Evolutionary conservation across 106 monocot genomes (phyloP).

Genomic region (Vanilla planifolia): DNA sequence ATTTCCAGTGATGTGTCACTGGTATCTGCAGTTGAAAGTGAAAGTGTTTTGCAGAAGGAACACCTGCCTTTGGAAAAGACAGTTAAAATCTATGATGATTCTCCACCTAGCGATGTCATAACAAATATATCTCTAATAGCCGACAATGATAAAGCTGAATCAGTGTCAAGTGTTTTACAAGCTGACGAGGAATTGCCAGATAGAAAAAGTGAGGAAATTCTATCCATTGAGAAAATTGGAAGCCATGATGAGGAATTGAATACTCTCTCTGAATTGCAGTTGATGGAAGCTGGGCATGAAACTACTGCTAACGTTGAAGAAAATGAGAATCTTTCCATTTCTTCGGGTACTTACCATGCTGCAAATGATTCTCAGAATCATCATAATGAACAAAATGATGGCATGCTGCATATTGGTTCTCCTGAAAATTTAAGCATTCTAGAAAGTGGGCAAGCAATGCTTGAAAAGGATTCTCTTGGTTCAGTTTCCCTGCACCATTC

Average conservation of each 20-base stretch:
- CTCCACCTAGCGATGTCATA: not conserved
- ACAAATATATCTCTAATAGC: slow-evolving; percentile 12
- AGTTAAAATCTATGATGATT: slow-evolving; percentile 3
- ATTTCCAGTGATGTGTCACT: slow-evolving; percentile 17
- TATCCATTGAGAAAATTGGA: slow-evolving; percentile 5
- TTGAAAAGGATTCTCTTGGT: slow-evolving; percentile 15
- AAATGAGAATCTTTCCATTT: slow-evolving; percentile 6
- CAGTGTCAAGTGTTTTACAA: slow-evolving; percentile 7
- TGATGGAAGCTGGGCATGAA: slow-evolving; percentile 6
- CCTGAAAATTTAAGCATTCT: slow-evolving; percentile 10
- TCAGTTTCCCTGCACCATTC: slow-evolving; percentile 11
- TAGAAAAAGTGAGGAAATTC: slow-evolving; percentile 9
- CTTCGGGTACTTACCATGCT: slow-evolving; percentile 18
- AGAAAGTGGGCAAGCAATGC: slow-evolving; percentile 18
- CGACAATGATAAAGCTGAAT: slow-evolving; percentile 21
- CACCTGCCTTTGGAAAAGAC: slow-evolving; percentile 19
- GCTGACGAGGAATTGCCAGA: slow-evolving; percentile 18
- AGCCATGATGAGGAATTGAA: slow-evolving; percentile 9
- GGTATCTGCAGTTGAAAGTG: slow-evolving; percentile 14
- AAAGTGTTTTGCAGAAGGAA: slow-evolving; percentile 12
- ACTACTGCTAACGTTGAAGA: slow-evolving; percentile 17
- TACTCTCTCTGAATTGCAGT: slow-evolving; percentile 13
- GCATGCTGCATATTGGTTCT: slow-evolving; percentile 16
- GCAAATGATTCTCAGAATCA: slow-evolving; percentile 27
- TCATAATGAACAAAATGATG: slow-evolving; percentile 18